Conservation (phyloP, 2,329 filamentous ascomycete species). For the Sporothrix inflata region DNA sequence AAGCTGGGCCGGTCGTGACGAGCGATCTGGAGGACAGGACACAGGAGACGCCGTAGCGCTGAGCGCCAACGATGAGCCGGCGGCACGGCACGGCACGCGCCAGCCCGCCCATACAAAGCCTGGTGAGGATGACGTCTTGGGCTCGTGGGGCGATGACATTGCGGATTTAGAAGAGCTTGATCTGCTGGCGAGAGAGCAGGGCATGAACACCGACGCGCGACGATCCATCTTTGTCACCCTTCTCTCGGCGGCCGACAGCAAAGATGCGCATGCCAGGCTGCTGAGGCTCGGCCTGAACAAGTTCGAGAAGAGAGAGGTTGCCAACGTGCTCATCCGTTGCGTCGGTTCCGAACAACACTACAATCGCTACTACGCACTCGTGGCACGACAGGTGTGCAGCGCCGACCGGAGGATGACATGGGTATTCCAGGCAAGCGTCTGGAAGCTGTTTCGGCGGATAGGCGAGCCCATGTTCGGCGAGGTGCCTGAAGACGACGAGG, state of each 20-base stretch:
- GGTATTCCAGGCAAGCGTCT: conserved; percentile 84
- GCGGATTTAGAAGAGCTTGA: conserved; percentile 65
- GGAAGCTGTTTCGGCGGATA: conserved; percentile 81
- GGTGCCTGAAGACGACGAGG: conserved; percentile 59
- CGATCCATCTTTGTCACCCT: conserved; percentile 92
- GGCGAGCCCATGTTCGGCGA: conserved; percentile 78
- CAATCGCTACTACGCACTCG: conserved; percentile 90
- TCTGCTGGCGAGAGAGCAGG: conserved; percentile 72
- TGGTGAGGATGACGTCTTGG: conserved; percentile 38
- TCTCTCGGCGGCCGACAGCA: conserved; percentile 80
- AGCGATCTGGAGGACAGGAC: not conserved
- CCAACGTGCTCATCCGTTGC: conserved; percentile 85
- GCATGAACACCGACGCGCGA: conserved; percentile 84
- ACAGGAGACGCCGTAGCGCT: conserved; percentile 30
- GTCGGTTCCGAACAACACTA: conserved; percentile 80
- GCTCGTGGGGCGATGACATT: conserved; percentile 53
- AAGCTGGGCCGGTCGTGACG: conserved; percentile 67
- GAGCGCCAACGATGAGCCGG: conserved; percentile 18
- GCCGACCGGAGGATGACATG: conserved; percentile 73
- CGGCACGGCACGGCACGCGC: conserved; percentile 36
- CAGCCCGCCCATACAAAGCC: conserved; percentile 42
- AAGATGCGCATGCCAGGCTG: conserved; percentile 80
- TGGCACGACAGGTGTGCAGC: conserved; percentile 76
- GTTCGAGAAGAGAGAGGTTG: conserved; percentile 82
- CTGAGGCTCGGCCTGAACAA: conserved; percentile 83